Percentiles rank a stretch among this genome's conserved stretches.
Conservation (phyloP, 257 asterid genomes). For the Prunella vulgaris region DNA sequence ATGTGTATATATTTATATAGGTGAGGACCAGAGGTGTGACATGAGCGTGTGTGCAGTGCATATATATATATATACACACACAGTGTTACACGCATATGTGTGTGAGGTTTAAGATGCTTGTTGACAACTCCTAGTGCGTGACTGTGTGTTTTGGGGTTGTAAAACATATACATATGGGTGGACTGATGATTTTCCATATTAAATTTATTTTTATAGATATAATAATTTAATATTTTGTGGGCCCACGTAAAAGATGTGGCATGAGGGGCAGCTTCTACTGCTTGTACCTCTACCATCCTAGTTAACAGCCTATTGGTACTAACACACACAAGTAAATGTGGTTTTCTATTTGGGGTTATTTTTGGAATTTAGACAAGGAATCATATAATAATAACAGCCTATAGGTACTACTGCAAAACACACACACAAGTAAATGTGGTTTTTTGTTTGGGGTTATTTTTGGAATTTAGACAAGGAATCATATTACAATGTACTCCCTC, state of each 20-base stretch:
- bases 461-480: neutral
- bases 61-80: neutral
- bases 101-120: constrained; percentile 36
- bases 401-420: neutral
- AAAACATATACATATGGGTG: constrained; percentile 27
- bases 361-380: neutral
- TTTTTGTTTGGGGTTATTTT: constrained; percentile 8
- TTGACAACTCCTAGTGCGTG: constrained; percentile 30
- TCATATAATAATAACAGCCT: neutral
- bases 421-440: neutral
- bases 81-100: constrained; percentile 1
- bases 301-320: neutral
- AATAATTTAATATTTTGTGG: neutral
- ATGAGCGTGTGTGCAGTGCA: constrained; percentile 25
- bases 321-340: neutral
- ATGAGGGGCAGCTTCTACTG: constrained; percentile 7
- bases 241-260: constrained; percentile 23
- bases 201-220: neutral
- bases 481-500: too few relatives aligned
- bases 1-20: constrained; percentile 25
- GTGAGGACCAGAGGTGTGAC: constrained; percentile 40
- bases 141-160: neutral
- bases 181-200: neutral
- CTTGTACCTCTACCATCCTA: constrained; percentile 14
- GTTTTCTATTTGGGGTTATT: constrained; percentile 8